phyloP scores from a whole-genome alignment of 306 rosid genomes.

The Vigna mungo region DNA sequence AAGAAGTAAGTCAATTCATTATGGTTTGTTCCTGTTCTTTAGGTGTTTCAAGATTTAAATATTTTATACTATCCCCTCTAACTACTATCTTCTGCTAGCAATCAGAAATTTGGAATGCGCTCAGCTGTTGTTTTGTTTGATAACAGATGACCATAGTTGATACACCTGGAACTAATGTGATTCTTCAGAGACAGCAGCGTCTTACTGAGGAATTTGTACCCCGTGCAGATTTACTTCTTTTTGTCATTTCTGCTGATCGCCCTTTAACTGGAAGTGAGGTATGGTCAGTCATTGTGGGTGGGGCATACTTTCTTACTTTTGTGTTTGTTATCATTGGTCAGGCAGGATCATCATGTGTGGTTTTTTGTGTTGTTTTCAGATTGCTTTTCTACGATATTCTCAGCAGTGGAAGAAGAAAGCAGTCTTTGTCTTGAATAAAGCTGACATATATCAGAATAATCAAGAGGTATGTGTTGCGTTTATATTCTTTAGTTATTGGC shows the following conservation, averaged over 20 bases:
- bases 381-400: slow-evolving; percentile 86
- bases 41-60: neutral
- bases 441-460: slow-evolving; percentile 81
- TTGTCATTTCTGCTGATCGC: slow-evolving; percentile 96
- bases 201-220: slow-evolving; percentile 98
- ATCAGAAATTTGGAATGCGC: slow-evolving; percentile 18
- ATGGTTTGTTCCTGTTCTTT: slow-evolving; percentile 23
- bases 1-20: slow-evolving; percentile 59
- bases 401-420: slow-evolving; percentile 99
- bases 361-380: slow-evolving; percentile 61
- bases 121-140: slow-evolving; percentile 32
- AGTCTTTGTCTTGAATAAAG: slow-evolving; percentile 90
- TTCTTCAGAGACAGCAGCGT: slow-evolving; percentile 96
- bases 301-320: slow-evolving; percentile 26
- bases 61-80: slow-evolving; percentile 1
- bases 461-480: slow-evolving; percentile 64
- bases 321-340: slow-evolving; percentile 14
- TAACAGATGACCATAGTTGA: slow-evolving; percentile 92
- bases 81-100: slow-evolving; percentile 2
- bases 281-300: slow-evolving; percentile 38
- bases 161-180: slow-evolving; percentile 99
- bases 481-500: slow-evolving; percentile 24
- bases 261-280: slow-evolving; percentile 99
- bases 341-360: slow-evolving; percentile 12
- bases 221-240: slow-evolving; percentile 96